Percentiles rank a stretch among this genome's conserved stretches.
These are phyloP conservation scores for Shiraia sp. DNA, from an alignment of 2,329 filamentous ascomycete species.

Conservation along the genomic window DNA sequence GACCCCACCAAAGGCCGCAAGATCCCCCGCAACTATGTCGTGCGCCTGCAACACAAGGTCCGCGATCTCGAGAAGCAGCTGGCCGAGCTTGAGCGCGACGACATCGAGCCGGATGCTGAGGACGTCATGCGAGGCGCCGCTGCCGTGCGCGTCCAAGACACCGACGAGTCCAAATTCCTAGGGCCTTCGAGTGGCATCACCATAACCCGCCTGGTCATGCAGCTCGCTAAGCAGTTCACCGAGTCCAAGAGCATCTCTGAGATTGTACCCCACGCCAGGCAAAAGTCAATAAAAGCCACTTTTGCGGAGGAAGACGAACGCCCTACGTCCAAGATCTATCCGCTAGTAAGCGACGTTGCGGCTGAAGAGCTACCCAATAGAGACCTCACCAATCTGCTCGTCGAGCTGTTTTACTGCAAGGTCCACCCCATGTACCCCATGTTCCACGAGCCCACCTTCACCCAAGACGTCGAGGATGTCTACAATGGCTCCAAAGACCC, in stretches of 20 bases:
- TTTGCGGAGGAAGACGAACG: conserved; percentile 67
- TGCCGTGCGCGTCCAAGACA: conserved; percentile 80
- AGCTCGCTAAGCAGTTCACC: conserved; percentile 91
- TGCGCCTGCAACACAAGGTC: conserved; percentile 86
- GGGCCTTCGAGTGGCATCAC: conserved; percentile 94
- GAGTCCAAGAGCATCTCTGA: conserved; percentile 90
- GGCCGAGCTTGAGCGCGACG: conserved; percentile 74
- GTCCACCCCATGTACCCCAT: conserved; percentile 86
- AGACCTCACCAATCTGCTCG: conserved; percentile 73
- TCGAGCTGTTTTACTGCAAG: conserved; percentile 85
- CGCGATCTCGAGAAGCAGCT: conserved; percentile 81
- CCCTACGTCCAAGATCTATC: conserved; percentile 79
- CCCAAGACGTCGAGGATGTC: conserved; percentile 76
- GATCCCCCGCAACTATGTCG: conserved; percentile 89
- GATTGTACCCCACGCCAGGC: conserved; percentile 76
- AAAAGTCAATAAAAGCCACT: conserved; percentile 70
- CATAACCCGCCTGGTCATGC: conserved; percentile 93
- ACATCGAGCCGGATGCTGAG: conserved; percentile 72
- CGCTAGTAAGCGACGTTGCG: conserved; percentile 83
- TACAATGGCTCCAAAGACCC: conserved; percentile 76
- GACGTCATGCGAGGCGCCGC: conserved; percentile 86
- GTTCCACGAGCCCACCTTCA: conserved; percentile 81
- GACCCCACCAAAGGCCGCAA: conserved; percentile 85
- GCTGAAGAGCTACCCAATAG: conserved; percentile 75
- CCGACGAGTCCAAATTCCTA: conserved; percentile 86